These are phyloP conservation scores for Phialophora expanda DNA, from an alignment of 2,329 filamentous ascomycete genomes.

Conservation along the genomic window DNA sequence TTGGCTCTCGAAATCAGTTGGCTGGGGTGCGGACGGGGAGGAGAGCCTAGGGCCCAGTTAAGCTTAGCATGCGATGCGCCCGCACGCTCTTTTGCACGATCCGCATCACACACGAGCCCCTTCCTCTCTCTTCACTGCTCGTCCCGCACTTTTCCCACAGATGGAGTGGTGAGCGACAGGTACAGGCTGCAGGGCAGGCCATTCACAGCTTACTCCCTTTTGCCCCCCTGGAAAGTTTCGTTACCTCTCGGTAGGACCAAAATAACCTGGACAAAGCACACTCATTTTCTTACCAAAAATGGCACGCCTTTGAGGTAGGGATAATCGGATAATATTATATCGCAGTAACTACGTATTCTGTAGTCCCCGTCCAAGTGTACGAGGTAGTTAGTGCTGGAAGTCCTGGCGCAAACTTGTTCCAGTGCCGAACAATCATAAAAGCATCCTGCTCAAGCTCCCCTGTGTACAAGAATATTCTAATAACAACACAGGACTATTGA, in stretches of 20 bases:
- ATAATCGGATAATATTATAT: neutral
- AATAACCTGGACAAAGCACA: neutral
- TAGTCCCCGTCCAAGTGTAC: too few species aligned
- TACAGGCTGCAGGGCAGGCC: constrained; percentile 5
- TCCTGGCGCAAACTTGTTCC: neutral
- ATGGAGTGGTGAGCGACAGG: neutral
- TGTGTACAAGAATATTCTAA: neutral
- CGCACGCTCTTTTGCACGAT: neutral
- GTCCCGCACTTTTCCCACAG: constrained; percentile 13
- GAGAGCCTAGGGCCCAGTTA: neutral
- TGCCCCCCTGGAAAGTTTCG: neutral
- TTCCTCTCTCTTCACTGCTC: neutral
- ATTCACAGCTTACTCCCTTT: neutral
- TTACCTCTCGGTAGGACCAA: neutral
- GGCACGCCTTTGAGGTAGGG: neutral
- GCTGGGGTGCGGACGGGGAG: constrained; percentile 13
- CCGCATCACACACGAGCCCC: neutral
- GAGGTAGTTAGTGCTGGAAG: too few species aligned
- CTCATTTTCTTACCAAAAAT: neutral
- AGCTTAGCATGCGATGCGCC: neutral
- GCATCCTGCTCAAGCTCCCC: neutral
- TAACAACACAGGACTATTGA: neutral
- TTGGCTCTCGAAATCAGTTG: constrained; percentile 15
- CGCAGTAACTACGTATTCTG: too few species aligned
- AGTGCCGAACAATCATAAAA: neutral